Conservation (phyloP, 108 stramenopile genomes). For the Pinguiococcus pyrenoidosus region DNA sequence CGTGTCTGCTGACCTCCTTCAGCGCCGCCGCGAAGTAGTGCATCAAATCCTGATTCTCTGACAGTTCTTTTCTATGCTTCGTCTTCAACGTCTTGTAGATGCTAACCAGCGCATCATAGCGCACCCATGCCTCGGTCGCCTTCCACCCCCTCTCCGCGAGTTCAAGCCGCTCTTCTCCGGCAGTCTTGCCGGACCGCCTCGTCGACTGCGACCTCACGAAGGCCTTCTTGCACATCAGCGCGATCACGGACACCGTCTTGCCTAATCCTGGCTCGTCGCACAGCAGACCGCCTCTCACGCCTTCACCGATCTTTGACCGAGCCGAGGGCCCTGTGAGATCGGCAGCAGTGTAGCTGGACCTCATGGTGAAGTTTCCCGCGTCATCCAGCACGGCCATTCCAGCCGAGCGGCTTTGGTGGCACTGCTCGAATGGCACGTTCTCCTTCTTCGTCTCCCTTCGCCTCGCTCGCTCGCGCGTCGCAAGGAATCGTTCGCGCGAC, state of each 20-base stretch:
- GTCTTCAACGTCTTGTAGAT: too few relatives aligned
- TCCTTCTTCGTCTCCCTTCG: not conserved
- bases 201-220: not conserved
- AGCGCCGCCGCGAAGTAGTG: too few relatives aligned
- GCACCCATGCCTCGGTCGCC: too few relatives aligned
- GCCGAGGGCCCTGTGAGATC: not conserved
- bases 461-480: not conserved
- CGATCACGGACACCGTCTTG: conserved; percentile 61
- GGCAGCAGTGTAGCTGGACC: not conserved
- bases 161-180: not conserved
- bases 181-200: not conserved
- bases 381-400: not conserved
- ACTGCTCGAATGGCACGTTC: too few relatives aligned
- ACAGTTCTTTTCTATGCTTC: too few relatives aligned
- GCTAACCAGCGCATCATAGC: too few relatives aligned
- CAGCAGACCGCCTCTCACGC: conserved; percentile 53
- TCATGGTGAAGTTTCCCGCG: too few relatives aligned
- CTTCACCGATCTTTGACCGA: not conserved
- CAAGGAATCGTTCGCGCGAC: too few relatives aligned
- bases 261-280: conserved; percentile 69
- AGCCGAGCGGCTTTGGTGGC: too few relatives aligned
- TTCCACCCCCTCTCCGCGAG: not conserved
- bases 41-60: too few relatives aligned
- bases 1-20: too few relatives aligned
- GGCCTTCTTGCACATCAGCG: conserved; percentile 39